Evolutionary conservation across 495 filamentous ascomycete species (phyloP).

Genomic region (Hyaloscypha finlandica): DNA sequence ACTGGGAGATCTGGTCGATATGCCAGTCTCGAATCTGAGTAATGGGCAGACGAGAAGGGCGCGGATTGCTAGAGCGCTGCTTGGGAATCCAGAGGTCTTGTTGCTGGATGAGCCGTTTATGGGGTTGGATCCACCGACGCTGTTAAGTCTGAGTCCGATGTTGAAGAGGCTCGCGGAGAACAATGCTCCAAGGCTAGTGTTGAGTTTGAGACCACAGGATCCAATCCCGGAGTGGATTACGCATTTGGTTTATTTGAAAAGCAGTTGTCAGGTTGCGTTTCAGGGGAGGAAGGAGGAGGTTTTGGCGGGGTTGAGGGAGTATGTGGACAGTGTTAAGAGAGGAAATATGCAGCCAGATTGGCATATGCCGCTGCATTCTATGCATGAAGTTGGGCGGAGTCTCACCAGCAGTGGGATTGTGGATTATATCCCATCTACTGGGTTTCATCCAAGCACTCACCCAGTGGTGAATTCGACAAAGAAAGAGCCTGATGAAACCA

Average conservation of each 20-base stretch:
- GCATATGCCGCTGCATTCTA: constrained; percentile 43
- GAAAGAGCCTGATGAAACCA: not conserved
- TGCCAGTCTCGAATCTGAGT: constrained; percentile 84
- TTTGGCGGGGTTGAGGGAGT: constrained; percentile 44
- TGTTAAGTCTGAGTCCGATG: constrained; percentile 65
- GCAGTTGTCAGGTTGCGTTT: constrained; percentile 56
- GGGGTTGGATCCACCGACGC: constrained; percentile 86
- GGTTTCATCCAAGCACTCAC: constrained; percentile 7
- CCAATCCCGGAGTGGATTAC: constrained; percentile 87
- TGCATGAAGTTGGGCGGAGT: constrained; percentile 51
- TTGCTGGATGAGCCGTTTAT: constrained; percentile 96
- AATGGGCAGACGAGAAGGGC: constrained; percentile 91
- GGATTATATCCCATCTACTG: constrained; percentile 24
- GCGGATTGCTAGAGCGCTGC: constrained; percentile 80
- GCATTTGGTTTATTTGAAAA: constrained; percentile 69
- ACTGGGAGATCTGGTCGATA: constrained; percentile 63
- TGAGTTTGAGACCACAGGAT: constrained; percentile 83
- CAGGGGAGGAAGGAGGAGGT: constrained; percentile 59
- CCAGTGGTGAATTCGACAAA: not conserved
- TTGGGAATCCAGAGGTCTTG: constrained; percentile 76
- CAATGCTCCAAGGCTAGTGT: constrained; percentile 67
- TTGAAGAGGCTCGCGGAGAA: constrained; percentile 64
- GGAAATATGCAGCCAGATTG: constrained; percentile 35
- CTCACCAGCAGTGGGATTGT: constrained; percentile 48
- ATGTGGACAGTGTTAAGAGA: constrained; percentile 43